phyloP scores from a whole-genome alignment of 768 basidiomycete species.

The Kwoniella dendrophila region DNA sequence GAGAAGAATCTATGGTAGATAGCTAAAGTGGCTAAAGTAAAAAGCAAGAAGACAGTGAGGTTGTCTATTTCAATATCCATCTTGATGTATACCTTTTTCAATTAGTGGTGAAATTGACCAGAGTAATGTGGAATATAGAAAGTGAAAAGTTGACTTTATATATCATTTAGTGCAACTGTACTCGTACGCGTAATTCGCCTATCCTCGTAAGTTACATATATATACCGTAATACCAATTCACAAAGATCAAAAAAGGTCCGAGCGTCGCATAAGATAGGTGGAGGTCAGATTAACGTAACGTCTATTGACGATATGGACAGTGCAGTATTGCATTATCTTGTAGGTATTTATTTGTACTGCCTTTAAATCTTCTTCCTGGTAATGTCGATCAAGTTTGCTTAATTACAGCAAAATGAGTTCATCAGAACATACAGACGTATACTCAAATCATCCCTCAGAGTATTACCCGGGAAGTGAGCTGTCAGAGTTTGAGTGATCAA shows the following conservation, averaged over 20 bases:
- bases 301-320: too few species aligned
- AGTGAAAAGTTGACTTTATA: neutral
- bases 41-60: constrained; percentile 44
- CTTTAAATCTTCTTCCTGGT: too few species aligned
- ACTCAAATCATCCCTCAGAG: constrained; percentile 26
- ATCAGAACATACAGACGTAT: constrained; percentile 19
- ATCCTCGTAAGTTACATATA: neutral
- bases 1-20: constrained; percentile 48
- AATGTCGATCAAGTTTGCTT: too few species aligned
- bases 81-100: constrained; percentile 7
- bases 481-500: neutral
- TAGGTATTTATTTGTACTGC: too few species aligned
- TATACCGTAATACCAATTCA: neutral
- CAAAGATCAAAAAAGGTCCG: constrained; percentile 1
- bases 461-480: constrained; percentile 39
- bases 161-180: neutral
- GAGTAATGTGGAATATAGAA: neutral
- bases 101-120: neutral
- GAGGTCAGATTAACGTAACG: too few species aligned
- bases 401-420: neutral
- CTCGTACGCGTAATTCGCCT: constrained; percentile 7
- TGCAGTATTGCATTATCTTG: too few species aligned
- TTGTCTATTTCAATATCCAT: constrained; percentile 44
- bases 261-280: neutral
- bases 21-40: constrained; percentile 24